phyloP scores from a whole-genome alignment of 129 eudicot genomes.

The Ambrosia artemisiifolia region DNA sequence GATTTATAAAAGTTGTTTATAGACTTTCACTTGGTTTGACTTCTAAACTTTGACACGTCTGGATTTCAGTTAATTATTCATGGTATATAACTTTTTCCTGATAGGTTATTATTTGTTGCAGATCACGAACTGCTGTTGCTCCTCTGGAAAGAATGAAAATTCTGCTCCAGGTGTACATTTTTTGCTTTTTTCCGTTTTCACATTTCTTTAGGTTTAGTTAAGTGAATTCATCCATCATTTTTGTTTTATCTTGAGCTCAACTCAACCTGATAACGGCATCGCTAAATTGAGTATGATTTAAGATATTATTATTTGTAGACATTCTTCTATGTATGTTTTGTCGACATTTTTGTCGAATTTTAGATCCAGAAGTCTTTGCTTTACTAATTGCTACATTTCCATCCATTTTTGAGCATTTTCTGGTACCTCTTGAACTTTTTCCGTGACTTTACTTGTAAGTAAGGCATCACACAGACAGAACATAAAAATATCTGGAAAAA shows the following conservation, averaged over 20 bases:
- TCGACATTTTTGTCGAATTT: not conserved
- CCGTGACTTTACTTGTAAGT: not conserved
- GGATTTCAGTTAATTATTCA: not conserved
- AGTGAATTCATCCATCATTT: not conserved
- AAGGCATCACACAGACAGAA: constrained; percentile 11
- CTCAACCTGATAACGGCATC: not conserved
- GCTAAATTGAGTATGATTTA: not conserved
- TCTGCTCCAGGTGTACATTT: constrained; percentile 55
- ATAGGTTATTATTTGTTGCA: constrained; percentile 28
- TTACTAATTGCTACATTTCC: not conserved
- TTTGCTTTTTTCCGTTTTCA: not conserved
- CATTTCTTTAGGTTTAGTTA: constrained; percentile 10
- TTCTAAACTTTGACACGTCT: not conserved
- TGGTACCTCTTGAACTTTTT: not conserved
- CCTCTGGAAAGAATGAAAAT: constrained; percentile 84
- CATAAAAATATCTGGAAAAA: not conserved
- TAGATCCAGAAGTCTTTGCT: not conserved
- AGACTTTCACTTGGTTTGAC: not conserved
- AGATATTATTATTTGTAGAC: not conserved
- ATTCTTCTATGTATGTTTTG: not conserved
- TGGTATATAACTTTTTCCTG: not conserved
- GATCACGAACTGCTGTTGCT: constrained; percentile 95
- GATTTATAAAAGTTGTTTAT: not conserved
- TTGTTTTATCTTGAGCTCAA: constrained; percentile 2
- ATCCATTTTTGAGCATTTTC: not conserved